phyloP scores from a whole-genome alignment of 345 rosid species.

The Boechera stricta region DNA sequence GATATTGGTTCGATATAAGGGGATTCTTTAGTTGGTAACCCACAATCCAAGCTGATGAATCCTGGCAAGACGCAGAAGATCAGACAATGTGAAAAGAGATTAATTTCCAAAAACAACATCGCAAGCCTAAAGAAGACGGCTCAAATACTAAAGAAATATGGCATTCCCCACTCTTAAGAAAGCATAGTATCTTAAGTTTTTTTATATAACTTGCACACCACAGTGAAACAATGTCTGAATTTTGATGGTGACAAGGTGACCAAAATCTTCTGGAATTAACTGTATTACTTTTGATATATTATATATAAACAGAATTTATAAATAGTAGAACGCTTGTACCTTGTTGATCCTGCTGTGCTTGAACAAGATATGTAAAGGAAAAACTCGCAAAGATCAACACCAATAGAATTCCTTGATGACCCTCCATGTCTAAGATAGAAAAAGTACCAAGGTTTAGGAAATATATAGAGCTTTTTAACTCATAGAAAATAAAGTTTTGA shows the following conservation, averaged over 20 bases:
- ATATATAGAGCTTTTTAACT: not conserved
- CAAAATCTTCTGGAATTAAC: not conserved
- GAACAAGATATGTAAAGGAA: not conserved
- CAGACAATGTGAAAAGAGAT: not conserved
- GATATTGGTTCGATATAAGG: not conserved
- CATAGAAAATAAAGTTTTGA: not conserved
- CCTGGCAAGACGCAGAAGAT: not conserved
- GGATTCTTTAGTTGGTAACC: not conserved
- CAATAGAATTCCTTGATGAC: not conserved
- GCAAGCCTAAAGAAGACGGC: not conserved
- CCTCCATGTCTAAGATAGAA: not conserved
- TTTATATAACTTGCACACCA: not conserved
- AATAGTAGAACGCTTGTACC: not conserved
- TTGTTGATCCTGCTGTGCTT: not conserved
- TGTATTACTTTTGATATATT: too few species aligned
- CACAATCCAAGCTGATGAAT: slow-evolving; percentile 1
- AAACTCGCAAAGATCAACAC: not conserved
- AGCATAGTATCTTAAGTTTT: too few species aligned
- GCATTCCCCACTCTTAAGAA: too few species aligned
- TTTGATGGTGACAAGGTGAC: not conserved
- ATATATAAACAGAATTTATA: not conserved
- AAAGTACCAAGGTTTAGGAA: not conserved
- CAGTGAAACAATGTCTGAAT: not conserved
- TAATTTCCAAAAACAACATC: not conserved
- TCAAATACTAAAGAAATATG: not conserved